Evolutionary conservation across 1,139 yeast species (phyloP), one percentile per base, ranked within the genome.

Genomic region (Pichia terricola): DNA sequence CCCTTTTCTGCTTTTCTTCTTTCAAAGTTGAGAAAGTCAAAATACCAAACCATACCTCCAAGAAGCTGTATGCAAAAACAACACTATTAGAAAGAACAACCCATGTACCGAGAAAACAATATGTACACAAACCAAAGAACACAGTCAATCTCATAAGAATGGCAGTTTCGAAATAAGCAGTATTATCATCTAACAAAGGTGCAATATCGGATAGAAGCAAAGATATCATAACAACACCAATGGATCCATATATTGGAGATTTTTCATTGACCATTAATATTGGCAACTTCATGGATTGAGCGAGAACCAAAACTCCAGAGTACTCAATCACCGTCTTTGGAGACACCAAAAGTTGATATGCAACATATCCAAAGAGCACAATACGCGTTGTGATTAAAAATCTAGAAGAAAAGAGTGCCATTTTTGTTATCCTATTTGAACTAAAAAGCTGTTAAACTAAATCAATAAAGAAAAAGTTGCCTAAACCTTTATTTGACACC

Each of bases 41-140:
- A 50, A 81, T 78, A 54, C 81, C 79, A 56, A 79, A 65, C 89
- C 89, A 82, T 32, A 81, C 70, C 58, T 83, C 94, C 50, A 76
- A 59, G 53, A 81, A 80, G n/a, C 77, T 61, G 57, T 74, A 81
- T 2, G 75, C 67, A 51, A 81, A 79, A 3, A 80, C 73, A 40
- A 78, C 67, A 56, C 78, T 79, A 61, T 81, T 81, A 55, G 81
- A 77, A 26, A 81, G 44, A 34, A 66, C 63, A 16, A 70, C 60
- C 44, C 69, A 67, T 26, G 66, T 66, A 3, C 64, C 68, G 35
- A 68, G 48, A 56, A 70, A 73, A 33, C 70, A 54, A 52, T 68
- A 74, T 10, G 65, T 64, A 9, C 77, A 77, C 39, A 81, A 52
- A 1, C 58, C 58, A 56, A 88, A 85, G 57, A 70, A 79, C 4